These are phyloP conservation scores for Heritiera littoralis DNA, from an alignment of 345 rosid genomes.

Conservation along the genomic window DNA sequence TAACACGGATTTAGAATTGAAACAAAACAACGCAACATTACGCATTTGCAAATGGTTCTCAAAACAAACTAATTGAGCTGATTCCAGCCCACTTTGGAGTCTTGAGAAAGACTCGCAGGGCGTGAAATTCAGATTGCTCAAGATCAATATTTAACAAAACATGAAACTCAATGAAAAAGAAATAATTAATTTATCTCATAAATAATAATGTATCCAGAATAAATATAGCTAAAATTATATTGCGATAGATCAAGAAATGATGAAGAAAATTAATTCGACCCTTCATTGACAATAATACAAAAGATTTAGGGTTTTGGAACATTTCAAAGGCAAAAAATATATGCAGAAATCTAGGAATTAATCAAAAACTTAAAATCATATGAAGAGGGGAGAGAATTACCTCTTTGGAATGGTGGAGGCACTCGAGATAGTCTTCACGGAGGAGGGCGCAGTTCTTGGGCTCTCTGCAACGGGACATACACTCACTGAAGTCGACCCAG, in stretches of 20 bases:
- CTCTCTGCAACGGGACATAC: slow-evolving; percentile 89
- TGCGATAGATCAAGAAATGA: neutral
- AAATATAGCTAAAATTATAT: neutral
- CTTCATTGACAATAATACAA: neutral
- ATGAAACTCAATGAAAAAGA: neutral
- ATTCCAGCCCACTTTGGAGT: neutral
- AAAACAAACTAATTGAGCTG: neutral
- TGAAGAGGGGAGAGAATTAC: slow-evolving; percentile 33
- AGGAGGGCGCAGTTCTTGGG: slow-evolving; percentile 90
- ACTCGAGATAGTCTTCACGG: slow-evolving; percentile 94
- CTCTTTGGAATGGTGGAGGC: slow-evolving; percentile 99
- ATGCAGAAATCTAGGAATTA: neutral
- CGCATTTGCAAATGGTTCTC: neutral
- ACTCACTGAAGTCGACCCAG: slow-evolving; percentile 89
- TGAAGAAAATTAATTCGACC: neutral
- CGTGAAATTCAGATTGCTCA: neutral
- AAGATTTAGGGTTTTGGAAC: slow-evolving; percentile 15
- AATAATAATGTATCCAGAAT: neutral
- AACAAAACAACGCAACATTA: neutral
- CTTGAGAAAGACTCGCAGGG: neutral
- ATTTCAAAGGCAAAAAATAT: neutral
- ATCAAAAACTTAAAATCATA: neutral
- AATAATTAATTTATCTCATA: neutral
- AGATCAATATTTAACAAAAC: neutral
- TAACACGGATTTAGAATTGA: neutral